Conservation (phyloP, 345 rosid species). For the Citrus maxima region DNA sequence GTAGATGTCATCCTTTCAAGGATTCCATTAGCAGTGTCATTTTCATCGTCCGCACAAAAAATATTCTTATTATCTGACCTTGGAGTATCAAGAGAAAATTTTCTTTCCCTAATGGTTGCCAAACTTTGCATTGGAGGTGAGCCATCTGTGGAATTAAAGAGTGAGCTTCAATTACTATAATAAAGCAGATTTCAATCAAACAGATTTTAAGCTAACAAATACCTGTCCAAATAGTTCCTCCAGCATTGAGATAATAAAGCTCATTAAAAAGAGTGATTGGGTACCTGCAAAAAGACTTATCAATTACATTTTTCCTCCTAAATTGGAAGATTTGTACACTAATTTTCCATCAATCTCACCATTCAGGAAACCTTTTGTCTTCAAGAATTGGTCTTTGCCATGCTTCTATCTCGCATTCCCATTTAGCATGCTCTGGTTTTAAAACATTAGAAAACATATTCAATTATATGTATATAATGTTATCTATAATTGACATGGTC, state of each 20-base stretch:
- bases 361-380: slow-evolving; percentile 82
- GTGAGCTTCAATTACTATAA: slow-evolving; percentile 1
- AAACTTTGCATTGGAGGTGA: slow-evolving; percentile 67
- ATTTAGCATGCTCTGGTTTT: slow-evolving; percentile 53
- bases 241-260: slow-evolving; percentile 89
- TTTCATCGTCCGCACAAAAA: slow-evolving; percentile 21
- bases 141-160: slow-evolving; percentile 53
- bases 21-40: slow-evolving; percentile 52
- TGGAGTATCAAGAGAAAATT: slow-evolving; percentile 59
- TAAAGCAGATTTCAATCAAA: neutral
- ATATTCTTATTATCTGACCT: slow-evolving; percentile 26
- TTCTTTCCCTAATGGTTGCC: slow-evolving; percentile 47
- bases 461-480: neutral
- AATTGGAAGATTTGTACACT: slow-evolving; percentile 14
- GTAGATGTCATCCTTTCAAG: slow-evolving; percentile 67
- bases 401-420: slow-evolving; percentile 86
- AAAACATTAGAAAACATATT: slow-evolving; percentile 14
- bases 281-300: slow-evolving; percentile 58
- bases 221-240: slow-evolving; percentile 98
- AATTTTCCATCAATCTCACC: slow-evolving; percentile 38
- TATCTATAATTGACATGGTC: neutral
- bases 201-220: neutral
- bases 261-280: slow-evolving; percentile 85
- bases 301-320: slow-evolving; percentile 6
- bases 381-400: slow-evolving; percentile 95